Conservation (phyloP, 192 early-diverging fungal genomes). For the Rhizoclosmatium sp. region DNA sequence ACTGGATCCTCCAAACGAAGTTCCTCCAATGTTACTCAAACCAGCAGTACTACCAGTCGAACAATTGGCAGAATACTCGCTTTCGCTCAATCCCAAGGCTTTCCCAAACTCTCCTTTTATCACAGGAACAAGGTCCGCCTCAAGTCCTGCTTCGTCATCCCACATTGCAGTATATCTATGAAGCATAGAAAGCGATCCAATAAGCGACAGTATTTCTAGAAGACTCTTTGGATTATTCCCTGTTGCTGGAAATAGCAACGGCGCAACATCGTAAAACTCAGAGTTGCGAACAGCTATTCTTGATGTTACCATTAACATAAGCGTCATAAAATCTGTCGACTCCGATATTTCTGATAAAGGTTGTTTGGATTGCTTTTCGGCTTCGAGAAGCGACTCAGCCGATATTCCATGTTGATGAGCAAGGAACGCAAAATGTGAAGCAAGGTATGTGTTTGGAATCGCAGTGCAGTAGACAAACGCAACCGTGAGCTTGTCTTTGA, state of each 20-base stretch:
- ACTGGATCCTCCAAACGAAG: no score
- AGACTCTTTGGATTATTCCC: not conserved
- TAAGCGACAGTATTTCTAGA: not conserved
- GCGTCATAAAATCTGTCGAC: not conserved
- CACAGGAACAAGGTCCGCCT: not conserved
- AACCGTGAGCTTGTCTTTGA: not conserved
- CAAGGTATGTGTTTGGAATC: not conserved
- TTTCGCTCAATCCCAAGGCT: not conserved
- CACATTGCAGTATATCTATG: conserved; percentile 7
- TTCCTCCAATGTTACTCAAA: no score
- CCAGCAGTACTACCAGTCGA: not conserved
- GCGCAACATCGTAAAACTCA: not conserved
- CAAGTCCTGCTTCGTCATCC: not conserved
- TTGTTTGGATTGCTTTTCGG: not conserved
- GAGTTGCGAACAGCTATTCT: not conserved
- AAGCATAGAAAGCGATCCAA: not conserved
- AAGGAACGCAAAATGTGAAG: not conserved
- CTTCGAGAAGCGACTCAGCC: not conserved
- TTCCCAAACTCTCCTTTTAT: not conserved
- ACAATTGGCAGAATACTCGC: not conserved
- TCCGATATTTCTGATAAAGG: not conserved
- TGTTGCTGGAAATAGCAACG: not conserved
- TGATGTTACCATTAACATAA: not conserved
- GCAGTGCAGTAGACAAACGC: not conserved
- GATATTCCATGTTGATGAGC: not conserved